Percentiles rank a stretch among this genome's conserved stretches.
These are phyloP conservation scores for Pisolithus microcarpus DNA, from an alignment of 768 basidiomycete genomes.

Conservation along the genomic window DNA sequence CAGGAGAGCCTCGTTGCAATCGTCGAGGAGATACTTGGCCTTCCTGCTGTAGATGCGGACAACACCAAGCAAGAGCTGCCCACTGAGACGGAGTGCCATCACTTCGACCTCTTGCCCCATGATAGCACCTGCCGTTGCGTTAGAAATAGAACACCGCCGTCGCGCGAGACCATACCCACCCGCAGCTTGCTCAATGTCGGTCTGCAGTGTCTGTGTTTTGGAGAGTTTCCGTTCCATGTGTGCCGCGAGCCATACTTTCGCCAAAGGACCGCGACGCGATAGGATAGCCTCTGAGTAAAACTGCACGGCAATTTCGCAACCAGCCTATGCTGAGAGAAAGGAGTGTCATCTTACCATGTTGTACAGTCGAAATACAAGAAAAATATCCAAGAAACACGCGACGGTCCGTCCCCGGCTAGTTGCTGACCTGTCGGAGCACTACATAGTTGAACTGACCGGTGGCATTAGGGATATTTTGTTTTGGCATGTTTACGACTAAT, in stretches of 20 bases:
- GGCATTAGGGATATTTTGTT: conserved; percentile 16
- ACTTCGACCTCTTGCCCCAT: conserved; percentile 88
- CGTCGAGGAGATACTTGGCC: conserved; percentile 94
- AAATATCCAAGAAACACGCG: conserved; percentile 14
- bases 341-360: conserved; percentile 12
- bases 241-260: conserved; percentile 97
- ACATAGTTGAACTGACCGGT: conserved; percentile 8
- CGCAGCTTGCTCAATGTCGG: conserved; percentile 91
- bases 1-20: conserved; percentile 92
- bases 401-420: neutral
- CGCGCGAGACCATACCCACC: conserved; percentile 35
- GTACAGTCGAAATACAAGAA: conserved; percentile 12
- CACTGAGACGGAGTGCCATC: conserved; percentile 94
- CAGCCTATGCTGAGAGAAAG: neutral
- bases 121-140: conserved; percentile 62
- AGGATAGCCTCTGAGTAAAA: conserved; percentile 94
- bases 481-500: conserved; percentile 5
- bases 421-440: conserved; percentile 3
- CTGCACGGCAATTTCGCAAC: conserved; percentile 31
- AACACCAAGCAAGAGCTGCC: conserved; percentile 92
- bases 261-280: conserved; percentile 87
- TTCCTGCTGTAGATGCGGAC: conserved; percentile 97
- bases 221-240: conserved; percentile 98
- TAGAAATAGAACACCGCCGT: neutral
- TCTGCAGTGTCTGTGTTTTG: conserved; percentile 89